A percentile compares a stretch with the other conserved stretches of the same genome.
phyloP scores from a whole-genome alignment of 2,329 filamentous ascomycete species.

The Xylariaceae sp. region DNA sequence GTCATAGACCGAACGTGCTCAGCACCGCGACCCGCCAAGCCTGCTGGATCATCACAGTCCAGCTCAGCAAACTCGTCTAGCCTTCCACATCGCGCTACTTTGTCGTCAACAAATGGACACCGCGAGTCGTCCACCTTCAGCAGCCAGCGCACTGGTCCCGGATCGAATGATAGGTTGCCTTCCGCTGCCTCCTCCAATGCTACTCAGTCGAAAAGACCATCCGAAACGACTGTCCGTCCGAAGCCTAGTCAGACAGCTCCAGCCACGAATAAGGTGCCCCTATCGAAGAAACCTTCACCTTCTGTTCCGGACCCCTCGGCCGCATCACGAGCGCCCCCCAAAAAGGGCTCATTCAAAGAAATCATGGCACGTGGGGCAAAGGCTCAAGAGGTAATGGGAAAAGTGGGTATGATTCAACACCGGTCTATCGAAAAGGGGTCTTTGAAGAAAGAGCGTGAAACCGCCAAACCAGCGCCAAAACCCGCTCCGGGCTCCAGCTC shows the following conservation, averaged over 20 bases:
- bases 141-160: conserved; percentile 18
- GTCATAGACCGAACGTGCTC: conserved; percentile 23
- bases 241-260: conserved; percentile 20
- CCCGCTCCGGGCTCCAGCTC: conserved; percentile 18
- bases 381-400: conserved; percentile 55
- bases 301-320: conserved; percentile 26
- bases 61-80: conserved; percentile 27
- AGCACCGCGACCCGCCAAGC: conserved; percentile 22
- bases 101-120: conserved; percentile 27
- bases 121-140: conserved; percentile 23
- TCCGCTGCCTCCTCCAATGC: conserved; percentile 7
- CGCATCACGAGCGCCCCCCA: conserved; percentile 43
- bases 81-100: conserved; percentile 28
- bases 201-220: conserved; percentile 20
- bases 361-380: conserved; percentile 68
- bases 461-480: conserved; percentile 41
- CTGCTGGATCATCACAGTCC: conserved; percentile 22
- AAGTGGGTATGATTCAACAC: conserved; percentile 67
- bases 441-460: conserved; percentile 50
- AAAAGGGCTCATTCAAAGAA: conserved; percentile 70
- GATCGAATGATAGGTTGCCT: conserved; percentile 22
- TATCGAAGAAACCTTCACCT: conserved; percentile 26
- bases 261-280: conserved; percentile 21
- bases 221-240: conserved; percentile 20
- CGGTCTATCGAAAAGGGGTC: conserved; percentile 63